A percentile compares a stretch with the other conserved stretches of the same genome.
phyloP scores from a whole-genome alignment of 1,284 basidiomycete species.

The Ustilago trichophora region DNA sequence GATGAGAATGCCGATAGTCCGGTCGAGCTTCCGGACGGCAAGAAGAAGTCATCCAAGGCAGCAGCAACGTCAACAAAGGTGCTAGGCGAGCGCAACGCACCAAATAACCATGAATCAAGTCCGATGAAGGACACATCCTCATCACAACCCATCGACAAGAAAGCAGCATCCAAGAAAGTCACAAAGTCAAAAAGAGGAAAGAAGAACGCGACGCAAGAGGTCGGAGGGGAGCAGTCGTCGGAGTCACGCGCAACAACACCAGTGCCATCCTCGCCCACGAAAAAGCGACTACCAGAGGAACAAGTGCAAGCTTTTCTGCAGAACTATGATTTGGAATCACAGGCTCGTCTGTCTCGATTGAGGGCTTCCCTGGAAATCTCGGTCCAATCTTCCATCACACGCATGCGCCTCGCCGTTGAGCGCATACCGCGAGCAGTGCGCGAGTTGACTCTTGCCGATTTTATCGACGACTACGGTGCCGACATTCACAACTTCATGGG shows the following conservation, averaged over 20 bases:
- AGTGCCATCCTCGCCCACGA: slow-evolving; percentile 18
- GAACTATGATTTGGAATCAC: slow-evolving; percentile 49
- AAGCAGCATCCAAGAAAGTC: slow-evolving; percentile 6
- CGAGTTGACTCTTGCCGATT: slow-evolving; percentile 30
- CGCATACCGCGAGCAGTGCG: slow-evolving; percentile 48
- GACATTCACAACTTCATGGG: slow-evolving; percentile 48
- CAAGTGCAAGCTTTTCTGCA: slow-evolving; percentile 45
- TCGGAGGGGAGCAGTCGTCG: neutral
- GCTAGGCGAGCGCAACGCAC: slow-evolving; percentile 31
- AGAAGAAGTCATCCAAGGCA: slow-evolving; percentile 12
- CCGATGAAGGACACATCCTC: slow-evolving; percentile 1
- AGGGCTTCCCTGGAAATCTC: slow-evolving; percentile 20
- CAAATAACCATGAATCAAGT: slow-evolving; percentile 8
- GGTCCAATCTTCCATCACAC: slow-evolving; percentile 25
- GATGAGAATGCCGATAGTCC: slow-evolving; percentile 21
- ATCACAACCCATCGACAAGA: neutral
- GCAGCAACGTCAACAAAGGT: slow-evolving; percentile 15
- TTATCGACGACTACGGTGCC: slow-evolving; percentile 44
- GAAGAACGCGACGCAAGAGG: neutral
- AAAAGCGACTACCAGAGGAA: slow-evolving; percentile 39
- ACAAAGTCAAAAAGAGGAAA: slow-evolving; percentile 20
- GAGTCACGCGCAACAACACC: slow-evolving; percentile 20
- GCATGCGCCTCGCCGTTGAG: slow-evolving; percentile 31
- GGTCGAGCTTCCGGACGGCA: neutral
- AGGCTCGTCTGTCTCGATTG: slow-evolving; percentile 18